Evolutionary conservation across 1,139 yeast genomes (phyloP), one percentile per base, ranked within the genome.

Genomic region (Geotrichum carabidarum): DNA sequence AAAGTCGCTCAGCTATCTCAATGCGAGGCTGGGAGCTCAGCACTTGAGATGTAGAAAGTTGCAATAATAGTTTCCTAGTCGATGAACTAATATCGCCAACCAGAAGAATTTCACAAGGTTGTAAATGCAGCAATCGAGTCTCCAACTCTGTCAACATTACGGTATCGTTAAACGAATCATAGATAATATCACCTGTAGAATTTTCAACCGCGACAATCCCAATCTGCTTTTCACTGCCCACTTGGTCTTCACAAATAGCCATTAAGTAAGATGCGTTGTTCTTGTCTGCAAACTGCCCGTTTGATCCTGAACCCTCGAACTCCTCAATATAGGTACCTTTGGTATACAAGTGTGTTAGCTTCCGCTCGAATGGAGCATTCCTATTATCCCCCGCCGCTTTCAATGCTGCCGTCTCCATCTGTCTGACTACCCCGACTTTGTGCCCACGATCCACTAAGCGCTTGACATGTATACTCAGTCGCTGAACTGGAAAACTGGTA

Each of bases 401-500:
- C 8, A 86, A 74, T 0, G 90, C 88, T 0, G 91, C 83, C 0
- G 93, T 82, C 66, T 91, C 97, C 38, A 81, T 76, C 65, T 93
- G 99, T 63, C 86, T 84, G 0, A 91, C 94, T 1, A 93, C 82
- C 0, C 95, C 98, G 3, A 93, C 90, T 66, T 86, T 91, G 58
- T 62, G 57, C 2, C 73, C 73, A 34, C 59, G 56, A 12, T 65
- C 63, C 1, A 70, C 70, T 34, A 70, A 60, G 51, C 65, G 65
- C 65, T 86, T 86, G 48, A 91, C 73, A 68, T 90, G 91, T 31
- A 86, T 77, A 60, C 85, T 86, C 8, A 93, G 73, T 57, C 93
- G 73, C 38, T 76, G 80, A 54, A 84, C 87, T 0, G 97, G 98
- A 47, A 93, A 84, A 7, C 94, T 84, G 58, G 95, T 86, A 62